Conservation (phyloP, 2,329 filamentous ascomycete genomes). For the Cladosporium velox region DNA sequence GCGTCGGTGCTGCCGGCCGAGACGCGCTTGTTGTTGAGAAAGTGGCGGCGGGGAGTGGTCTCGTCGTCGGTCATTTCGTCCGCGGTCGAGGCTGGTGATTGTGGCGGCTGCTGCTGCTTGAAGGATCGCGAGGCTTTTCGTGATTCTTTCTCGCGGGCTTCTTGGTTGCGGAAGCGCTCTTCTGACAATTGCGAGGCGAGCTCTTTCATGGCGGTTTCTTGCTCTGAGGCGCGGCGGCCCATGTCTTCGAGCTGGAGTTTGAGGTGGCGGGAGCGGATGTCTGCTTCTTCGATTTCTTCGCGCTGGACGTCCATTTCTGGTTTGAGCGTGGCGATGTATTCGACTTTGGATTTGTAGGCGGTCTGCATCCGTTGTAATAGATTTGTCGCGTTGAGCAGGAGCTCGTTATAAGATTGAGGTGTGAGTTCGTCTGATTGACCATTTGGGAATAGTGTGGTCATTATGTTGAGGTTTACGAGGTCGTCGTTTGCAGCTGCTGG, state of each 20-base stretch:
- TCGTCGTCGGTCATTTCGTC: slow-evolving; percentile 29
- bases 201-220: slow-evolving; percentile 58
- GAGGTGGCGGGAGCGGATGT: slow-evolving; percentile 58
- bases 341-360: slow-evolving; percentile 56
- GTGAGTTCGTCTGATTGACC: slow-evolving; percentile 51
- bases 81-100: slow-evolving; percentile 23
- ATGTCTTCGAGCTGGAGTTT: slow-evolving; percentile 64
- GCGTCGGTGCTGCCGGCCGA: slow-evolving; percentile 40
- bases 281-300: slow-evolving; percentile 63
- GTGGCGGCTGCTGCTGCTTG: slow-evolving; percentile 23
- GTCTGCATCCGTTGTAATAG: slow-evolving; percentile 57
- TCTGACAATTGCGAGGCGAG: slow-evolving; percentile 51
- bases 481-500: slow-evolving; percentile 44
- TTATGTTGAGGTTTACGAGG: slow-evolving; percentile 57
- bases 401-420: slow-evolving; percentile 57
- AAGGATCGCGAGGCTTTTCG: slow-evolving; percentile 32
- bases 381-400: slow-evolving; percentile 59
- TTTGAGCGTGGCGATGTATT: slow-evolving; percentile 52
- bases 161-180: slow-evolving; percentile 34
- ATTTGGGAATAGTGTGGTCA: slow-evolving; percentile 55
- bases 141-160: slow-evolving; percentile 44
- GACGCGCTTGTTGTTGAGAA: slow-evolving; percentile 28
- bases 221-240: slow-evolving; percentile 56
- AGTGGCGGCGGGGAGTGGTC: slow-evolving; percentile 9
- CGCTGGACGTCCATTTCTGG: slow-evolving; percentile 59